Base-by-base conservation (phyloP, 2,329 filamentous ascomycete species). In the Exophiala sideris region DNA sequence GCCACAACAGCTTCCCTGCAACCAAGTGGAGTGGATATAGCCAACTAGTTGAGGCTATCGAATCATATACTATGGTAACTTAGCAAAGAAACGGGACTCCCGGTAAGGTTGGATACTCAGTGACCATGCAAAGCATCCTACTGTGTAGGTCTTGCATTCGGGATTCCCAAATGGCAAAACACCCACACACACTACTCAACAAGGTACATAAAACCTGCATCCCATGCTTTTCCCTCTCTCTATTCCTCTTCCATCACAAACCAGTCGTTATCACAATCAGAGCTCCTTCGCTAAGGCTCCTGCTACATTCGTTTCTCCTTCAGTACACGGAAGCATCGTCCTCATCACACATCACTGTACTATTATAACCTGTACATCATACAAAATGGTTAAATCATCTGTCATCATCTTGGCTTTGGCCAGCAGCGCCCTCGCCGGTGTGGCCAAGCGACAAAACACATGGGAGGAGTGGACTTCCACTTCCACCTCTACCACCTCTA, bases 281-380 rank as follows among this genome's bases (percentile, higher is more conserved):
- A 72, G 72, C 72, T 76, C 73, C 64, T 68, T 76, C 72, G 73
- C 68, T 77, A 74, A 67, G 71, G 73, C 75, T 74, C 69, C 66
- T 66, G 48, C 58, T 29, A 55, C 64, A 56, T 51, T 66, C 61
- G 58, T 61, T 67, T 70, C 60, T 29, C 54, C 40, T 56, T 20
- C 12, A 38, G 29, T 45, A 47, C 12, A 52, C 40, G 44, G 14
- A 50, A 49, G 9, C 45, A 51, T 36, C 33, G 39, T 53, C 53
- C 29, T 24, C 14, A 29, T 12, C 39, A 42, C 42, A 20, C 33
- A 48, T 44, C 35, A 16, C 16, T 46, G 20, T n/a, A 34, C 41
- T 36, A 45, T 10, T 36, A n/a, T 52, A 39, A 48, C 16, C 34
- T 21, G 20, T 35, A 29, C 40, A 11, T 46, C n/a, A 36, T 50